Evolutionary conservation across 2,329 filamentous ascomycete genomes (phyloP), one percentile per base, ranked within the genome.

Genomic region (Cadophora malorum): DNA sequence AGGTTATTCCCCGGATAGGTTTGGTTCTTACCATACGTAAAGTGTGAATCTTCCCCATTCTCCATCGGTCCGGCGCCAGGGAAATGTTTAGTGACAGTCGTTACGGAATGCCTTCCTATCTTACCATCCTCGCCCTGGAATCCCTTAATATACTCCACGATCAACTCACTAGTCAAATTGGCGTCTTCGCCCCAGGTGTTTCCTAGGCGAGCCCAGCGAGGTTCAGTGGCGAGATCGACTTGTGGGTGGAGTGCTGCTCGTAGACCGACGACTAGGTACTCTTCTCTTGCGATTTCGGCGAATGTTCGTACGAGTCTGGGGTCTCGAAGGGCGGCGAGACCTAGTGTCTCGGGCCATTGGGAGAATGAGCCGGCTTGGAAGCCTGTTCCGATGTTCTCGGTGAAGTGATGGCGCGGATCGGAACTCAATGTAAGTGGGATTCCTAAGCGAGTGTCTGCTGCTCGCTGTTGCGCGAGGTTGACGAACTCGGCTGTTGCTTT

Each of bases 31-130:
- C 58, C 58, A 31, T 52, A 63, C 1, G 28, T 23, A n/a, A 53
- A 50, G 45, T 63, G 60, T 19, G 45, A 25, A 41, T 63, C 45
- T 28, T 35, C 25, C 19, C 60, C 49, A 38, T 63, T 53, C 47
- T 52, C 28, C 28, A 14, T 23, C 2, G 49, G n/a, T 10, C 49
- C 60, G 1, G 25, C 58, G 1, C 58, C 58, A n/a, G 58, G 58
- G 19, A 63, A 63, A 25, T 63, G 60, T 28, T 63, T 63, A 7
- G 58, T 61, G 14, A 63, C 28, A 23, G 60, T 63, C 25, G 45
- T 25, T 2, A 53, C 60, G 0, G 31, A 33, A 23, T 52, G 14
- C 14, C 2, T 19, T 1, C 58, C 60, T 5, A 50, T 14, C 23
- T 33, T 50, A 6, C 41, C 41, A 19, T 45, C 45, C 16, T 52